Base-by-base conservation (phyloP, 192 early-diverging fungal genomes). In the Linnemannia zychae region DNA sequence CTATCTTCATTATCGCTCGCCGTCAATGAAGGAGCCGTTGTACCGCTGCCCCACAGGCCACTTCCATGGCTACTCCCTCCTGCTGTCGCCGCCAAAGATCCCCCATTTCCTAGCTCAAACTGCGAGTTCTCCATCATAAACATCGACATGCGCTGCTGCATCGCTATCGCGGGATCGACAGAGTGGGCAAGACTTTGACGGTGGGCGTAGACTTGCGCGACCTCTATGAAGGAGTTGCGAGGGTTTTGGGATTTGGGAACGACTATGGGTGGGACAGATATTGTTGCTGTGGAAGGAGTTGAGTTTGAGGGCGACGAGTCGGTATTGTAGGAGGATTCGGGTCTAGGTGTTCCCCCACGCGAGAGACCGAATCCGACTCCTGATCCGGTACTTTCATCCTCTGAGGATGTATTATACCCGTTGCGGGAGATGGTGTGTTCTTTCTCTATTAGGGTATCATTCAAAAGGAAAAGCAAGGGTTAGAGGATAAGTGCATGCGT, bases 181-280 rank as follows among this genome's bases (percentile, higher is more conserved):
- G 60, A 53, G 12, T 72, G 5, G 38, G 31, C 15, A 24, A 66
- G 47, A 52, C 82, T 79, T 66, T 84, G 82, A 0, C 57, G 66
- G 9, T 63, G 52, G 1, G 66, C 50, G 15, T 84, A 84, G 5
- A 18, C 67, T 17, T 79, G 67, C 2, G 82, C 73, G 31, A 84
- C 82, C 52, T 75, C 76, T 0, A 71, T 75, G 36, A 75, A 70
- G 1, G 76, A 75, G n/a, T 71, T 79, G 2, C 82, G 34, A n/a
- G 48, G 28, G 49, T 75, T 71, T 7, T 0, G 7, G 20, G 63
- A 22, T 38, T 57, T 31, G 40, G 40, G 40, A n/a, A n/a, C 40
- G 40, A 44, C 9, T 44, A 9, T 6, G 40, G 40, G 40, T 47
- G 77, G 38, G 0, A 18, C 38, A 16, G 17, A 2, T 37, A 17